Percentiles rank a stretch among this genome's conserved stretches.
Evolutionary conservation across 805 yeast genomes (phyloP).

Genomic region (Candida xiaguanensis): DNA sequence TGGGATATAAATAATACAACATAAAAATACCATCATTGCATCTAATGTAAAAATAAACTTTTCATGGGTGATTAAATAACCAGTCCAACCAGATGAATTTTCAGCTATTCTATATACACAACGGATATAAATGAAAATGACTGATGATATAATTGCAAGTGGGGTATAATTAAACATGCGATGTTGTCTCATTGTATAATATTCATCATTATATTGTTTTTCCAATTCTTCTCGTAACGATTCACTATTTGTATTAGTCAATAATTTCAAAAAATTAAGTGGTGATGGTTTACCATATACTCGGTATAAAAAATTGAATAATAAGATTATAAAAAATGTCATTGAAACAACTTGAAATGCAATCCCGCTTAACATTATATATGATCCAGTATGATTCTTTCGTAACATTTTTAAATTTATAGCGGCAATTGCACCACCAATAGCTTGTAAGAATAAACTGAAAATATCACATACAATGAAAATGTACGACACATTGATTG

Average conservation of each 20-base stretch:
- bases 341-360: slow-evolving; percentile 73
- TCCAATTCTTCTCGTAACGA: slow-evolving; percentile 18
- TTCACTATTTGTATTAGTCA: slow-evolving; percentile 21
- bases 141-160: slow-evolving; percentile 42
- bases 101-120: slow-evolving; percentile 74
- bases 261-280: slow-evolving; percentile 16
- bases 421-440: slow-evolving; percentile 75
- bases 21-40: slow-evolving; percentile 24
- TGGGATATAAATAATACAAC: slow-evolving; percentile 22
- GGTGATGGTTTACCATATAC: slow-evolving; percentile 20
- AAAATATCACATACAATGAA: slow-evolving; percentile 66
- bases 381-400: slow-evolving; percentile 46
- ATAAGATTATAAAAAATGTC: slow-evolving; percentile 52
- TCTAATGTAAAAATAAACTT: slow-evolving; percentile 39
- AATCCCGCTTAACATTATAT: slow-evolving; percentile 74
- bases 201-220: slow-evolving; percentile 32
- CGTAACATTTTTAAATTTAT: slow-evolving; percentile 29
- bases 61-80: slow-evolving; percentile 51
- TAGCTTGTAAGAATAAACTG: slow-evolving; percentile 64
- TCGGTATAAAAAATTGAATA: slow-evolving; percentile 43
- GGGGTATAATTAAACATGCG: slow-evolving; percentile 42
- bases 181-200: slow-evolving; percentile 29
- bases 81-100: slow-evolving; percentile 68
- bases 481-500: slow-evolving; percentile 58
- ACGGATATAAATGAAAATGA: slow-evolving; percentile 56